Evolutionary conservation across 306 rosid species (phyloP).

Genomic region (Hylodesmum podocarpum): DNA sequence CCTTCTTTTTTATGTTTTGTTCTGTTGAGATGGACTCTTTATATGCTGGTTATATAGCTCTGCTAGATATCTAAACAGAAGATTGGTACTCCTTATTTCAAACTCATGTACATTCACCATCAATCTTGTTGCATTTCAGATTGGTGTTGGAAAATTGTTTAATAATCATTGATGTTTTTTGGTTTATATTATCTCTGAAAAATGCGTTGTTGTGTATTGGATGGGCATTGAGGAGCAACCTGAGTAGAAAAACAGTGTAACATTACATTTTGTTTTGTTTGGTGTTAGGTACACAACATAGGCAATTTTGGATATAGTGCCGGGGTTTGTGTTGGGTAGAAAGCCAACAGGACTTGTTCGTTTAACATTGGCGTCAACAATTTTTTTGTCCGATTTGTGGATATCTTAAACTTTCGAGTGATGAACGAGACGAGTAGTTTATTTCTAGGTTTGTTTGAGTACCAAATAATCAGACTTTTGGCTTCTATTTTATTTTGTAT

Average conservation of each 20-base stretch:
- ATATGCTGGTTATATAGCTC: neutral
- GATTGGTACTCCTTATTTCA: neutral
- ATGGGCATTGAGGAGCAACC: neutral
- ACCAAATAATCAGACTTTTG: neutral
- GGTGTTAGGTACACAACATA: neutral
- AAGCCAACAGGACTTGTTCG: neutral
- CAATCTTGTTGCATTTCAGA: neutral
- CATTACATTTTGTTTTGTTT: neutral
- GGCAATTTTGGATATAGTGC: neutral
- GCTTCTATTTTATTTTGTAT: neutral
- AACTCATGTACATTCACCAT: neutral
- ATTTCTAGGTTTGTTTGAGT: neutral
- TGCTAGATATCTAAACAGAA: neutral
- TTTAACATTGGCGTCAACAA: neutral
- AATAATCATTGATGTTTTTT: neutral
- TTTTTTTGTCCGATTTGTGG: neutral
- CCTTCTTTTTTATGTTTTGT: neutral
- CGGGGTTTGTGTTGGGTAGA: neutral
- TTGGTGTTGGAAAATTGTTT: neutral
- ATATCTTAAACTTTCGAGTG: neutral
- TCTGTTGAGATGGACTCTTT: neutral
- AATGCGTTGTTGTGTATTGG: neutral
- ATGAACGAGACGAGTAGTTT: neutral
- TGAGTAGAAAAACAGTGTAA: neutral
- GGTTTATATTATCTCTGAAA: neutral